phyloP scores from a whole-genome alignment of 306 rosid species.

The Hippophae gyantsensis region DNA sequence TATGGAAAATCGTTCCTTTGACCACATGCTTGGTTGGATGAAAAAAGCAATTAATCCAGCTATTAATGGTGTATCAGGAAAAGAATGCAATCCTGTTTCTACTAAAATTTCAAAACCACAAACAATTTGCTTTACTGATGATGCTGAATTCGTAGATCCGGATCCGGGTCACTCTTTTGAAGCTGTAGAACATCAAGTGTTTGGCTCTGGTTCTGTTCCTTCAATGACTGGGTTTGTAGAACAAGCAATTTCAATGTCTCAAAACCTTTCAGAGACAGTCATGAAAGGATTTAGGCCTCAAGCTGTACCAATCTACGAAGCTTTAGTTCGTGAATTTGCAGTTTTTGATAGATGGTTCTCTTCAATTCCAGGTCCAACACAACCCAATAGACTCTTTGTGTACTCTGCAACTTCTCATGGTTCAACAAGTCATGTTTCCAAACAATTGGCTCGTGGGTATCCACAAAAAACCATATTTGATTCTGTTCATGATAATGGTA shows the following conservation, averaged over 20 bases:
- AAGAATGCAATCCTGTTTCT: slow-evolving; percentile 80
- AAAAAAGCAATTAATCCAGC: slow-evolving; percentile 56
- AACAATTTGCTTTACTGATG: slow-evolving; percentile 75
- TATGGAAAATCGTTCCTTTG: slow-evolving; percentile 94
- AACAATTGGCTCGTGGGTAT: slow-evolving; percentile 73
- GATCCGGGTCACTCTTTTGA: slow-evolving; percentile 98
- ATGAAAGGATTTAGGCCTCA: slow-evolving; percentile 91
- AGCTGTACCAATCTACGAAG: slow-evolving; percentile 66
- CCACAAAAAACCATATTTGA: slow-evolving; percentile 95
- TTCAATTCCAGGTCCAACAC: slow-evolving; percentile 95
- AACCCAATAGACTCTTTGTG: slow-evolving; percentile 90
- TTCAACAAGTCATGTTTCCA: slow-evolving; percentile 82
- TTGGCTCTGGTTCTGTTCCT: slow-evolving; percentile 65
- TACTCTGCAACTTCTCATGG: slow-evolving; percentile 98
- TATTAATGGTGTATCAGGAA: slow-evolving; percentile 83
- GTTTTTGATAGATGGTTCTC: slow-evolving; percentile 95
- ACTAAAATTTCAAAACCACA: slow-evolving; percentile 33
- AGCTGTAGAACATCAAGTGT: slow-evolving; percentile 75
- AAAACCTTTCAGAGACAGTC: slow-evolving; percentile 69
- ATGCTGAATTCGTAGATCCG: slow-evolving; percentile 94
- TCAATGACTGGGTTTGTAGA: slow-evolving; percentile 94
- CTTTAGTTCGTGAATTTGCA: slow-evolving; percentile 64
- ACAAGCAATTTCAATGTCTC: slow-evolving; percentile 71
- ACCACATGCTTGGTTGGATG: slow-evolving; percentile 97
- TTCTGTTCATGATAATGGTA: slow-evolving; percentile 57